Percentiles rank a stretch among this genome's conserved stretches.
Evolutionary conservation across 2,329 filamentous ascomycete genomes (phyloP).

Genomic region (Curvularia verruculosa): DNA sequence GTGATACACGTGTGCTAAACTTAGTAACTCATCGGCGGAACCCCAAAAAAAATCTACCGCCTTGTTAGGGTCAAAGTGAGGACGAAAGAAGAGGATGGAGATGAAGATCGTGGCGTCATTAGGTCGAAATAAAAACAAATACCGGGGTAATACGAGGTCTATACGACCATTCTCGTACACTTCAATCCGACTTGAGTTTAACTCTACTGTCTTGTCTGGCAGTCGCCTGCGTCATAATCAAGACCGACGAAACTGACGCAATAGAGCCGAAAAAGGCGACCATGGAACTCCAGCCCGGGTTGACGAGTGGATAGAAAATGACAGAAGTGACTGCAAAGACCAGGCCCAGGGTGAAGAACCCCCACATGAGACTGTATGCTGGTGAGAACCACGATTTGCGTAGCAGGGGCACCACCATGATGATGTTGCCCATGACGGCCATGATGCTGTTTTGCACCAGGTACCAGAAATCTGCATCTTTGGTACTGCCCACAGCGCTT

Average conservation of each 20-base stretch:
- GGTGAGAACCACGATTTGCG: conserved; percentile 1
- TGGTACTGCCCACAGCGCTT: not conserved
- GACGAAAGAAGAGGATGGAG: no score
- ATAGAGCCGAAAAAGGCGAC: not conserved
- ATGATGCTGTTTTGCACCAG: not conserved
- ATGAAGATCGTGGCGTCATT: no score
- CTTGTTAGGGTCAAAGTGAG: no score
- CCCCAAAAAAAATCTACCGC: no score
- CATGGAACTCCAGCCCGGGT: not conserved
- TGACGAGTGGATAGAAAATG: not conserved
- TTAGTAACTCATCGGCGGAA: no score
- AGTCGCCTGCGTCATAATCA: not conserved
- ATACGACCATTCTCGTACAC: no score
- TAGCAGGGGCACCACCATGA: not conserved
- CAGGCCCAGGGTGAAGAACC: not conserved
- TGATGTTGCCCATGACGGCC: not conserved
- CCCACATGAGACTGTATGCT: not conserved
- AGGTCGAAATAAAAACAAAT: no score
- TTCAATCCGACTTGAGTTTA: not conserved
- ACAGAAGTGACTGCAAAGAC: not conserved
- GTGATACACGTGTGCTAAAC: no score
- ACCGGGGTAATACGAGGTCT: no score
- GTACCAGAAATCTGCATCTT: conserved; percentile 2
- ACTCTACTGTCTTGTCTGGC: not conserved
- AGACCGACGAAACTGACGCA: not conserved